These are phyloP conservation scores for Phtheirospermum japonicum DNA, from an alignment of 257 asterid genomes.

Conservation along the genomic window DNA sequence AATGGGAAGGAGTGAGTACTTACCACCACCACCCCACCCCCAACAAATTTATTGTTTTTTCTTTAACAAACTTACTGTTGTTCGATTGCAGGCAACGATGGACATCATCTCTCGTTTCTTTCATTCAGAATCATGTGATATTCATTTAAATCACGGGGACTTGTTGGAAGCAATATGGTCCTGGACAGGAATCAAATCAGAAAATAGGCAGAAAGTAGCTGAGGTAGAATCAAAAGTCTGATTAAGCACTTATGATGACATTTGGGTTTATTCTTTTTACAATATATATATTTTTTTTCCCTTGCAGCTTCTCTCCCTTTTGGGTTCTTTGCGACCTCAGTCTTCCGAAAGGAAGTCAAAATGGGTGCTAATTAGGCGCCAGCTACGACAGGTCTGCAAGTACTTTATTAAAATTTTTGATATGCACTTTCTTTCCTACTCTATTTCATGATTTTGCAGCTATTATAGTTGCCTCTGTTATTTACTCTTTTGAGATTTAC, in stretches of 20 bases:
- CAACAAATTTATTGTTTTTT: no score
- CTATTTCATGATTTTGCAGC: constrained; percentile 14
- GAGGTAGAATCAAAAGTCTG: constrained; percentile 50
- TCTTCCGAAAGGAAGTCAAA: constrained; percentile 90
- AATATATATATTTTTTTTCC: constrained; percentile 33
- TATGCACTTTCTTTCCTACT: constrained; percentile 7
- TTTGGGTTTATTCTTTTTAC: constrained; percentile 19
- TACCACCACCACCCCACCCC: no score
- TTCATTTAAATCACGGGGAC: constrained; percentile 90
- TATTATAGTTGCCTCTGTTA: background rate
- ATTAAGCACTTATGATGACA: constrained; percentile 11
- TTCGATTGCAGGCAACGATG: constrained; percentile 63
- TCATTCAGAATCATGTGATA: constrained; percentile 68
- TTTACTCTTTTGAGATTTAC: constrained; percentile 11
- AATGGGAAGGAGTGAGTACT: no score
- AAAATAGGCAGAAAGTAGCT: constrained; percentile 86
- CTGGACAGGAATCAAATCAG: constrained; percentile 86
- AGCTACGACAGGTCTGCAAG: constrained; percentile 81
- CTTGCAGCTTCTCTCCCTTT: constrained; percentile 83
- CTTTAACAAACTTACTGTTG: constrained; percentile 16
- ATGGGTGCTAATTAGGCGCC: constrained; percentile 94
- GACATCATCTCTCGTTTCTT: constrained; percentile 66
- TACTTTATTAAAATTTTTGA: constrained; percentile 16
- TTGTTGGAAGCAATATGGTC: constrained; percentile 92
- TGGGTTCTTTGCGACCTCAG: constrained; percentile 93